Evolutionary conservation across 2,329 filamentous ascomycete species (phyloP).

Genomic region (Claviceps citrina): DNA sequence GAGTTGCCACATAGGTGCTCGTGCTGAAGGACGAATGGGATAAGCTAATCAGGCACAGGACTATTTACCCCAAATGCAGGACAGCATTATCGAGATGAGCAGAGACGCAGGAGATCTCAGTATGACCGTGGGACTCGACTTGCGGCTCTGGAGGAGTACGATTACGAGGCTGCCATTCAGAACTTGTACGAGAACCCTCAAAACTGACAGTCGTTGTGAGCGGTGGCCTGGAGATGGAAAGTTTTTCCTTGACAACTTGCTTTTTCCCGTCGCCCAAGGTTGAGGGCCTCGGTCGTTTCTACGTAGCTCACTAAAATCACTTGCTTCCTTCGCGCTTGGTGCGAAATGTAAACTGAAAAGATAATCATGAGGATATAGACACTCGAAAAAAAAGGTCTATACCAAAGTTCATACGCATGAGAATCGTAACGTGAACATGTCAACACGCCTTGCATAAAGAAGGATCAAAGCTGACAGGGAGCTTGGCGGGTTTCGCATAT

Average conservation of each 20-base stretch:
- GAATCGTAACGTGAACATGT: not conserved
- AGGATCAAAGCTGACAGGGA: not conserved
- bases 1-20: constrained; percentile 19
- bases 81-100: constrained; percentile 58
- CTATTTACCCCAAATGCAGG: constrained; percentile 68
- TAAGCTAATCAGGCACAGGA: constrained; percentile 28
- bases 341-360: not conserved
- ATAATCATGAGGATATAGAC: not conserved
- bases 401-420: not conserved
- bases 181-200: constrained; percentile 18
- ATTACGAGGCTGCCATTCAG: constrained; percentile 31
- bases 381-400: not conserved
- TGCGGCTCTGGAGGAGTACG: constrained; percentile 49
- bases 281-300: not conserved
- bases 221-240: not conserved
- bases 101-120: constrained; percentile 60
- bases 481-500: not conserved
- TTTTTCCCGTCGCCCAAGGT: not conserved
- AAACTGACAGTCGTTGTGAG: not conserved
- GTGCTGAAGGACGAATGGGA: not conserved
- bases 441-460: not conserved
- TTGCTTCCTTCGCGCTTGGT: not conserved
- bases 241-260: not conserved
- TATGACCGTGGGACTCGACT: constrained; percentile 69
- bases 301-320: not conserved